Base-by-base conservation (phyloP, 1,284 basidiomycete genomes). In the Volvariella surrecta region DNA sequence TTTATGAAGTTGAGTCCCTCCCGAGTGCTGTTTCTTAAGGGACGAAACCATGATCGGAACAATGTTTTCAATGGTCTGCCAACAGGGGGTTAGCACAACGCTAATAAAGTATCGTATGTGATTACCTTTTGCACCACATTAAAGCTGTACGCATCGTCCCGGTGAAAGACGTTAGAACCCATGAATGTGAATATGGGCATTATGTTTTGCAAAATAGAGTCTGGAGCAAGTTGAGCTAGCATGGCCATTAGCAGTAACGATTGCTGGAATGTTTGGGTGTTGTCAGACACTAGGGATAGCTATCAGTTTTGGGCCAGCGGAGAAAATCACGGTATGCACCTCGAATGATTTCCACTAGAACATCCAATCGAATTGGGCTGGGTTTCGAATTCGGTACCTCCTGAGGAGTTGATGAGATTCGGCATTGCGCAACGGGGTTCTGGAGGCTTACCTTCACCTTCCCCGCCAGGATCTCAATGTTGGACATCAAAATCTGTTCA, bases 131-230 rank as follows among this genome's bases (percentile, higher is more conserved):
- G 92, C 9, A 99, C 89, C 3, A 99, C 93, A 21, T 82, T 79
- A 68, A 97, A 94, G 58, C 89, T 95, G 64, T 94, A 95, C 0
- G 87, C 79, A 58, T 99, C 96, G 57, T 99, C 96, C 37, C 94
- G 76, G 60, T 97, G 93, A 66, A 99, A 86, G 17, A 98, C 84
- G 47, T 92, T 92, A 6, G 91, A 89, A 20, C 96, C 95, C 85
- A 99, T 97, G 67, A 98, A 99, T 0, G 95, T 98, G 67, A 99
- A 98, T 45, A 99, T 86, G 4, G 96, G 94, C 92, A 99, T 98
- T 48, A 97, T 78, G 55, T 96, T 93, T 59, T 91, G 91, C 21
- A 98, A 71, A 11, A 96, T 90, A 6, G 89, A 85, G 47, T 95
- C 91, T 0, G 94, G 93, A 0, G 86, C 82, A 37, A 98, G 69